Evolutionary conservation across 768 basidiomycete genomes (phyloP), one percentile per base, ranked within the genome.

Genomic region (Boletus vinaceobasis): DNA sequence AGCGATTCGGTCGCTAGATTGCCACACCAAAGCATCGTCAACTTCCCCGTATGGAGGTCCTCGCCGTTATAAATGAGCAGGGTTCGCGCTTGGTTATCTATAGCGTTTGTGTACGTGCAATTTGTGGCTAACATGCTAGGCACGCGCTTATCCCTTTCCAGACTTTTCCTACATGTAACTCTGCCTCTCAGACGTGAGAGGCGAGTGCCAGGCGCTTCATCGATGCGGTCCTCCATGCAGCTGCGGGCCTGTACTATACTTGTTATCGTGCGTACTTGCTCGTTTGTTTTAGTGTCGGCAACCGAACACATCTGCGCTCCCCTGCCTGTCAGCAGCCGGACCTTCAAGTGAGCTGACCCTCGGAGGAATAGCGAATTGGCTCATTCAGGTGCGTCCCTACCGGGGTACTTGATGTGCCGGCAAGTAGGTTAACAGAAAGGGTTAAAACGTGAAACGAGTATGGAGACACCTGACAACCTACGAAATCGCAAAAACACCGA

Each of bases 371-470:
- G 36, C 27, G 21, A 37, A 31, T 47, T 43, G 52, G 37, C 36
- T 44, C 47, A 43, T 40, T 52, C 54, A 45, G 50, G 50, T 1
- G 44, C 42, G 19, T 33, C 29, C 38, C 33, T 43, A 35, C 43
- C 15, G 38, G 48, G 52, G 40, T 27, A 35, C 43, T 44, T 42
- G 38, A 47, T 39, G 40, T 23, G 52, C 27, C 33, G 66, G 65
- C 63, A 68, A 66, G 60, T 58, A 65, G 50, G 65, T 47, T 43
- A 46, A 44, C 23, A 48, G 47, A 59, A 65, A 63, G 57, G 60
- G 57, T 54, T 49, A 33, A 32, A 50, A 58, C 45, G 52, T 65
- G 64, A 65, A 65, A 67, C 65, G 62, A 42, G 58, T 58, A 66
- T 66, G 64, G 65, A 66, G 58, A 53, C 53, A 7, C 31, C 23